Evolutionary conservation across 345 rosid species (phyloP).

Genomic region (Erucastrum elatum): DNA sequence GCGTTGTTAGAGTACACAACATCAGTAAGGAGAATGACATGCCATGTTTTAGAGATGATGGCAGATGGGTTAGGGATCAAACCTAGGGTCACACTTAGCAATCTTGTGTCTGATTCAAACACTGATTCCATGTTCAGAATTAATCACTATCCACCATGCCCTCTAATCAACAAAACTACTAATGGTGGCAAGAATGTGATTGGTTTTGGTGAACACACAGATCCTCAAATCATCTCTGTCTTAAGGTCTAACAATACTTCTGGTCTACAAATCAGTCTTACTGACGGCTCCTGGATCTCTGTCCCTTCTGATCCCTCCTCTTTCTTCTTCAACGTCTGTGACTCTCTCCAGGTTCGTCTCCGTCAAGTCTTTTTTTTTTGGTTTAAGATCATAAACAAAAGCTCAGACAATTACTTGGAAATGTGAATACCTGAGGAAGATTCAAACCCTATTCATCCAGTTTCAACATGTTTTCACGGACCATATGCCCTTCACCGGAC

Average conservation of each 20-base stretch:
- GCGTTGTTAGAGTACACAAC: constrained; percentile 60
- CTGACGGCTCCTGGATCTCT: constrained; percentile 71
- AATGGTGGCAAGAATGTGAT: constrained; percentile 40
- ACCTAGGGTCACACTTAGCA: constrained; percentile 60
- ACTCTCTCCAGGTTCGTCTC: constrained; percentile 64
- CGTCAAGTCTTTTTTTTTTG: background rate
- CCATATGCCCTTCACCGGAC: too few species aligned
- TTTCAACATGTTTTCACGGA: background rate
- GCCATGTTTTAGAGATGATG: constrained; percentile 63
- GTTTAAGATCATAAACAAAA: background rate
- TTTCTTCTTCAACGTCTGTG: constrained; percentile 86
- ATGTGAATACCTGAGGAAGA: background rate
- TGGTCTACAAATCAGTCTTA: constrained; percentile 76
- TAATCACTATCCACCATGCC: constrained; percentile 76
- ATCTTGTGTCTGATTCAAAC: constrained; percentile 61
- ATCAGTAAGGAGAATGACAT: constrained; percentile 64
- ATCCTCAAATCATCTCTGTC: constrained; percentile 85
- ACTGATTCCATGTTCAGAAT: constrained; percentile 77
- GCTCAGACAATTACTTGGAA: background rate
- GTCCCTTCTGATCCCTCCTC: constrained; percentile 74
- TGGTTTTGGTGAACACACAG: constrained; percentile 93
- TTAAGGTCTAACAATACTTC: constrained; percentile 81
- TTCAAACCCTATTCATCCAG: background rate
- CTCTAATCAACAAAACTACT: constrained; percentile 12
- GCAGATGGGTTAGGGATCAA: constrained; percentile 72